Evolutionary conservation across 78 protist species (phyloP).

Genomic region (Polysphondylium violaceum): DNA sequence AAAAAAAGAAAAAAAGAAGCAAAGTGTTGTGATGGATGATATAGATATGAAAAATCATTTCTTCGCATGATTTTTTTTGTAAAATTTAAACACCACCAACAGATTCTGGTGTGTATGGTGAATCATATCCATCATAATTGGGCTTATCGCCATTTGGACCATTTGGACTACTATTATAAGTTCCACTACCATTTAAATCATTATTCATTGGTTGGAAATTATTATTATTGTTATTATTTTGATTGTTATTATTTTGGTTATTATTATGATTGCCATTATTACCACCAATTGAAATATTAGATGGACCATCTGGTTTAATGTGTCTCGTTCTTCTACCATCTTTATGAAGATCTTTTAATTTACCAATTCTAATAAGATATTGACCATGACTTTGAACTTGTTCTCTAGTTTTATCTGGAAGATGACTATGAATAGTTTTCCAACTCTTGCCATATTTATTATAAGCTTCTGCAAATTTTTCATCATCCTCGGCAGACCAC

Average conservation of each 20-base stretch:
- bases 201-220: no score
- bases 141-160: no score
- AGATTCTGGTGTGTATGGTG: no score
- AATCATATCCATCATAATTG: no score
- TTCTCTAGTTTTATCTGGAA: conserved; percentile 77
- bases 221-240: no score
- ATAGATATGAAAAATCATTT: no score
- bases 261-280: background rate
- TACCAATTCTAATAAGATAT: conserved; percentile 75
- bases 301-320: background rate
- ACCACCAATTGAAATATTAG: background rate
- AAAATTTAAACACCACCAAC: no score
- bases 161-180: no score
- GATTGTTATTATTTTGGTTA: background rate
- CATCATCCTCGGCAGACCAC: conserved; percentile 75
- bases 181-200: no score
- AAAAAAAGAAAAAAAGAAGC: no score
- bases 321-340: conserved; percentile 81
- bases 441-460: conserved; percentile 73
- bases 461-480: conserved; percentile 66
- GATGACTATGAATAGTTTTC: conserved; percentile 73
- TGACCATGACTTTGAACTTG: conserved; percentile 81
- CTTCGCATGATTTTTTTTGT: no score
- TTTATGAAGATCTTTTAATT: conserved; percentile 62
- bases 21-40: no score